Percentiles rank a stretch among this genome's conserved stretches.
phyloP scores from a whole-genome alignment of 2,329 filamentous ascomycete species.

The Aspergillus persii region DNA sequence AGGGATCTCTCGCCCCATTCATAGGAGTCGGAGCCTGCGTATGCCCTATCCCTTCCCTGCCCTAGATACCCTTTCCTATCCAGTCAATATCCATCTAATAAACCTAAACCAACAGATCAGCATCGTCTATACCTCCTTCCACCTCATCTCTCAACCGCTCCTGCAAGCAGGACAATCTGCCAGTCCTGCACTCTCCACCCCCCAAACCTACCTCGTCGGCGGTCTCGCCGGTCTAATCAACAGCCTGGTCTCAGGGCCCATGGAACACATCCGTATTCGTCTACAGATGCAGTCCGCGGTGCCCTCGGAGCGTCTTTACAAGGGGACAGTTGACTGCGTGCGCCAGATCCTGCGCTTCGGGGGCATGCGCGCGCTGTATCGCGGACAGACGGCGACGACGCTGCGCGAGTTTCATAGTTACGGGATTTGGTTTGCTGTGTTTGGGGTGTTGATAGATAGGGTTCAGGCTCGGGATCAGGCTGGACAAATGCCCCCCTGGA shows the following conservation, averaged over 20 bases:
- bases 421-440: constrained; percentile 86
- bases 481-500: constrained; percentile 71
- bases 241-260: constrained; percentile 77
- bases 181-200: constrained; percentile 59
- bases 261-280: constrained; percentile 92
- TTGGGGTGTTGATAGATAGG: constrained; percentile 62
- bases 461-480: constrained; percentile 66
- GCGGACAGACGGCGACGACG: constrained; percentile 80
- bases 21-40: constrained; percentile 93
- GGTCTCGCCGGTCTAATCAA: constrained; percentile 89
- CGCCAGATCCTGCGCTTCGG: constrained; percentile 67
- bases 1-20: constrained; percentile 87
- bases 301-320: constrained; percentile 80
- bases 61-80: neutral
- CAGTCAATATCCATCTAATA: neutral
- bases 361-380: constrained; percentile 73
- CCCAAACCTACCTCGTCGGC: constrained; percentile 81
- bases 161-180: constrained; percentile 72
- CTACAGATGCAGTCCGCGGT: constrained; percentile 70
- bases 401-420: constrained; percentile 87
- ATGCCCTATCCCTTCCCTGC: constrained; percentile 10
- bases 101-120: constrained; percentile 50
- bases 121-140: constrained; percentile 92
- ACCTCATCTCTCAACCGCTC: constrained; percentile 74
- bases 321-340: constrained; percentile 80